These are phyloP conservation scores for Xylariaceae sp. DNA, from an alignment of 2,329 filamentous ascomycete species.

Conservation along the genomic window DNA sequence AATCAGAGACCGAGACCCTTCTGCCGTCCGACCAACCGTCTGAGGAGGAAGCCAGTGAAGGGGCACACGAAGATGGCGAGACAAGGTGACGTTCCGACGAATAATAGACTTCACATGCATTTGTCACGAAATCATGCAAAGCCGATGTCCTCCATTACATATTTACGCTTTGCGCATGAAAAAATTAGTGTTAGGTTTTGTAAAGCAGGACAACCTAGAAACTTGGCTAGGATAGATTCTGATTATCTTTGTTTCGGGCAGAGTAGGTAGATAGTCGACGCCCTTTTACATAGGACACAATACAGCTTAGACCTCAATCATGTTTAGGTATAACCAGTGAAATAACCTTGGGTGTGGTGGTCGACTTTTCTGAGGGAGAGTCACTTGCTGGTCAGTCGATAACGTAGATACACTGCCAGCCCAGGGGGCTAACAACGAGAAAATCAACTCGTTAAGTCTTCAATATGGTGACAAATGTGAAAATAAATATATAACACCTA, in stretches of 20 bases:
- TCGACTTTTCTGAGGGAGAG: no score
- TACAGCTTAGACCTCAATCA: no score
- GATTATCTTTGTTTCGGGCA: not conserved
- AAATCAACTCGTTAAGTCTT: no score
- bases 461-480: no score
- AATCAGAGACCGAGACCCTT: slow-evolving; percentile 21
- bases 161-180: not conserved
- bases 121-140: not conserved
- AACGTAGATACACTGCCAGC: no score
- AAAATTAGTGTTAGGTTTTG: not conserved
- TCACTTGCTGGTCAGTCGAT: no score
- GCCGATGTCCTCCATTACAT: not conserved
- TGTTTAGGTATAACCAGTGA: no score
- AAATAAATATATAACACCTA: no score
- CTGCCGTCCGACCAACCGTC: not conserved
- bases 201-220: not conserved
- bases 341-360: no score
- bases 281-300: no score
- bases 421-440: no score
- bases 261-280: not conserved
- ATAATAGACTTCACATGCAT: not conserved
- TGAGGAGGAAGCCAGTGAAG: not conserved
- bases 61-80: not conserved
- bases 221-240: not conserved
- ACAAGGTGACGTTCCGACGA: not conserved